phyloP scores from a whole-genome alignment of 257 asterid species.

The Galeopsis tetrahit region DNA sequence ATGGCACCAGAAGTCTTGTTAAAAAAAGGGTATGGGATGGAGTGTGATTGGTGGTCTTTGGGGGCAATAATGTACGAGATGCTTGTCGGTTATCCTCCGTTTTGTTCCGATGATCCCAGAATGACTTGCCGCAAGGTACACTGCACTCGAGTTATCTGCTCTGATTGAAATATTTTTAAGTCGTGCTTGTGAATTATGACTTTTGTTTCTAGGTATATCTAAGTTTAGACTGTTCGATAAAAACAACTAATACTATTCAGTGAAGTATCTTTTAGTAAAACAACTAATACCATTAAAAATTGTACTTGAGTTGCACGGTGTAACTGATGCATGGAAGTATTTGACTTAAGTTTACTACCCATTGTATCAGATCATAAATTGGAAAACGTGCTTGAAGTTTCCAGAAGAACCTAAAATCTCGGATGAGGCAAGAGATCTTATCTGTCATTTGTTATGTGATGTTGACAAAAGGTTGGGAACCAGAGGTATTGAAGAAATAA shows the following conservation, averaged over 20 bases:
- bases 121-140: slow-evolving; percentile 98
- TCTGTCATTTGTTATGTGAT: slow-evolving; percentile 81
- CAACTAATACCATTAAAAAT: too few species aligned
- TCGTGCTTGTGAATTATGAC: too few species aligned
- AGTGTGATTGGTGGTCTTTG: slow-evolving; percentile 99
- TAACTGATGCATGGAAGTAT: not conserved
- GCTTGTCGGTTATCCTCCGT: slow-evolving; percentile 96
- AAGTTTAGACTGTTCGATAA: too few species aligned
- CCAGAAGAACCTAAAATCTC: slow-evolving; percentile 93
- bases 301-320: too few species aligned
- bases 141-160: not conserved
- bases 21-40: slow-evolving; percentile 97
- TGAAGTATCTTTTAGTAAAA: too few species aligned
- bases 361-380: slow-evolving; percentile 75
- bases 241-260: too few species aligned
- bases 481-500: slow-evolving; percentile 88
- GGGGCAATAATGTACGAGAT: slow-evolving; percentile 95
- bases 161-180: not conserved
- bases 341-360: not conserved
- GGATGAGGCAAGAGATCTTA: slow-evolving; percentile 85
- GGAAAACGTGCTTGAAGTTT: slow-evolving; percentile 90
- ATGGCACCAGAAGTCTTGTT: slow-evolving; percentile 97
- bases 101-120: slow-evolving; percentile 97
- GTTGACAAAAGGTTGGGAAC: slow-evolving; percentile 96
- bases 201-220: not conserved